phyloP scores from a whole-genome alignment of 805 yeast genomes.

The Wickerhamiella cacticola region DNA sequence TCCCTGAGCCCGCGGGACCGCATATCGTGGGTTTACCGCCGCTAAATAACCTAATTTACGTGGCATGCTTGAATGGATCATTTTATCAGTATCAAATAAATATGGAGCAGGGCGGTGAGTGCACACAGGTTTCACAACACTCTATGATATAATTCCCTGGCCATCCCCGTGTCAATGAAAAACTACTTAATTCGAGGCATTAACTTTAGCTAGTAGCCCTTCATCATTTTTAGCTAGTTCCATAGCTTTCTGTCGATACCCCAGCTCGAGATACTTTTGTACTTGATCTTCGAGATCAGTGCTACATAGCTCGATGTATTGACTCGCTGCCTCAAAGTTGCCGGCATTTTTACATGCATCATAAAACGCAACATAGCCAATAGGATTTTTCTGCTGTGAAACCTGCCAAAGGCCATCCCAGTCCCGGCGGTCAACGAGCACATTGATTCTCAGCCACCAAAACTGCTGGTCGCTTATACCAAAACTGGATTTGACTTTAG shows the following conservation, averaged over 20 bases:
- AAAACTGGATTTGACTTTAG: slow-evolving; percentile 40
- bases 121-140: slow-evolving; percentile 60
- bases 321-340: slow-evolving; percentile 46
- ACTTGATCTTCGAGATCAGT: not conserved
- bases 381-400: slow-evolving; percentile 47
- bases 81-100: slow-evolving; percentile 72
- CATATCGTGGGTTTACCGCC: slow-evolving; percentile 32
- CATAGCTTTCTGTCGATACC: slow-evolving; percentile 2
- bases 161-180: not conserved
- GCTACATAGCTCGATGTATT: slow-evolving; percentile 43
- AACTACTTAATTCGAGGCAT: not conserved
- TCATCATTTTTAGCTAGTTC: slow-evolving; percentile 4
- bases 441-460: slow-evolving; percentile 42
- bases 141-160: not conserved
- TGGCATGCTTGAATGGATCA: slow-evolving; percentile 71
- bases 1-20: slow-evolving; percentile 34
- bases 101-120: slow-evolving; percentile 87
- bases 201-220: not conserved
- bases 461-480: slow-evolving; percentile 46
- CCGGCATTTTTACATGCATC: slow-evolving; percentile 42
- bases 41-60: slow-evolving; percentile 29
- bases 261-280: not conserved
- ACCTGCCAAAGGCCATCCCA: slow-evolving; percentile 47
- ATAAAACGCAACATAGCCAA: slow-evolving; percentile 58
- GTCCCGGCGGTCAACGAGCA: slow-evolving; percentile 36